These are phyloP conservation scores for Anethum foeniculum DNA, from an alignment of 140 eudicot genomes.

Conservation along the genomic window DNA sequence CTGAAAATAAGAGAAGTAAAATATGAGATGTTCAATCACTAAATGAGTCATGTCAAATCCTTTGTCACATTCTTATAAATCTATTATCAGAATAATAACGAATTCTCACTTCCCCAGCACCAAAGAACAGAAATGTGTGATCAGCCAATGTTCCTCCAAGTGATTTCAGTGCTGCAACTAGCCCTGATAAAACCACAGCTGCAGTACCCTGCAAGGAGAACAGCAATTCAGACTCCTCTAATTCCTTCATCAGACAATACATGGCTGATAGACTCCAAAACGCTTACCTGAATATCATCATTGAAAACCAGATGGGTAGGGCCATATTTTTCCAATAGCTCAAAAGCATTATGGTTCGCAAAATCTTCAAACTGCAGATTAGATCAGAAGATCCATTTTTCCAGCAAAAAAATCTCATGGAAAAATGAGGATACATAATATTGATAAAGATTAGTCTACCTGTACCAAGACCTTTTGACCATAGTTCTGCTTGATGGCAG, in stretches of 20 bases:
- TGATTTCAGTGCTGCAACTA: neutral
- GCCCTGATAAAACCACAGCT: conserved; percentile 1
- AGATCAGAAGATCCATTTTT: neutral
- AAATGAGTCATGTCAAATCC: neutral
- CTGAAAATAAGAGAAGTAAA: neutral
- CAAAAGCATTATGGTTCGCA: conserved; percentile 1
- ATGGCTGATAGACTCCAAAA: neutral
- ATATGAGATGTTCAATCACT: neutral
- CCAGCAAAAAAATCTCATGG: neutral
- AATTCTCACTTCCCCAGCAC: conserved; percentile 1
- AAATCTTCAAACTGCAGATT: neutral
- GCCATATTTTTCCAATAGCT: neutral
- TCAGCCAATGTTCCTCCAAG: conserved; percentile 5
- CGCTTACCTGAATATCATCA: conserved; percentile 1
- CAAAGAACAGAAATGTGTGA: conserved; percentile 3
- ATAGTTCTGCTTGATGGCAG: conserved; percentile 1
- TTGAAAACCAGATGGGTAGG: conserved; percentile 4
- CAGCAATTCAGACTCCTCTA: neutral
- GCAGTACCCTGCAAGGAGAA: neutral
- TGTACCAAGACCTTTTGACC: neutral
- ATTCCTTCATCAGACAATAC: neutral
- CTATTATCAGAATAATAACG: neutral
- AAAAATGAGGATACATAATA: neutral
- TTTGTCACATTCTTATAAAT: neutral
- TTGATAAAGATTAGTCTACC: neutral